phyloP scores from a whole-genome alignment of 768 basidiomycete species.

The Hericium coralloides region DNA sequence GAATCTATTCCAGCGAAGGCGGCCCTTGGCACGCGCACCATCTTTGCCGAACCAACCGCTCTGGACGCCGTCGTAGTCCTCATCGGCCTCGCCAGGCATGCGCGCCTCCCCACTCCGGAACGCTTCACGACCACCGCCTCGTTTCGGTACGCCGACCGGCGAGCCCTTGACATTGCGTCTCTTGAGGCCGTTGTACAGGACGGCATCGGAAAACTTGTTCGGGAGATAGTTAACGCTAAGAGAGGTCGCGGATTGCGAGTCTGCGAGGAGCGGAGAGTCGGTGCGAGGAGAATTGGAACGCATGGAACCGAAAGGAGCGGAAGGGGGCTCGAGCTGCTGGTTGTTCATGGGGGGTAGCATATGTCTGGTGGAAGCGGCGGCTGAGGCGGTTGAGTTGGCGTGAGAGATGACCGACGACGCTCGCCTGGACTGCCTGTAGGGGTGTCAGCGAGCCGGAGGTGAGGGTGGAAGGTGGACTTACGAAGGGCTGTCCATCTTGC shows the following conservation, averaged over 20 bases:
- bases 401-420: constrained; percentile 26
- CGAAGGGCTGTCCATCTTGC: not conserved
- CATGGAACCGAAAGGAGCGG: constrained; percentile 27
- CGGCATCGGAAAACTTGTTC: constrained; percentile 54
- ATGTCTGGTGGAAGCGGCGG: constrained; percentile 38
- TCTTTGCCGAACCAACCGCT: constrained; percentile 32
- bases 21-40: constrained; percentile 29
- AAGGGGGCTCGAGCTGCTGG: constrained; percentile 30
- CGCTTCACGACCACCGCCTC: constrained; percentile 65
- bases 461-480: not conserved
- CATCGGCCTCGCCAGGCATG: constrained; percentile 29
- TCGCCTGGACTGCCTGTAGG: constrained; percentile 7
- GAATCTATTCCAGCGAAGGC: constrained; percentile 72
- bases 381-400: constrained; percentile 36
- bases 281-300: constrained; percentile 19
- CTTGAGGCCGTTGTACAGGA: constrained; percentile 32
- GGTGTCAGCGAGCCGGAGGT: not conserved
- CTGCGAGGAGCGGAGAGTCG: constrained; percentile 16
- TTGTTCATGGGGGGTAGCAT: constrained; percentile 31
- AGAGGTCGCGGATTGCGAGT: constrained; percentile 20
- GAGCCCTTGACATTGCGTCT: constrained; percentile 30
- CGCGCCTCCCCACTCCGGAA: constrained; percentile 29
- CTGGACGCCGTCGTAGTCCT: constrained; percentile 29
- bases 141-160: constrained; percentile 39
- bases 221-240: constrained; percentile 71